These are phyloP conservation scores for Solanum hybrid DNA, from an alignment of 305 asterid genomes.

Conservation along the genomic window DNA sequence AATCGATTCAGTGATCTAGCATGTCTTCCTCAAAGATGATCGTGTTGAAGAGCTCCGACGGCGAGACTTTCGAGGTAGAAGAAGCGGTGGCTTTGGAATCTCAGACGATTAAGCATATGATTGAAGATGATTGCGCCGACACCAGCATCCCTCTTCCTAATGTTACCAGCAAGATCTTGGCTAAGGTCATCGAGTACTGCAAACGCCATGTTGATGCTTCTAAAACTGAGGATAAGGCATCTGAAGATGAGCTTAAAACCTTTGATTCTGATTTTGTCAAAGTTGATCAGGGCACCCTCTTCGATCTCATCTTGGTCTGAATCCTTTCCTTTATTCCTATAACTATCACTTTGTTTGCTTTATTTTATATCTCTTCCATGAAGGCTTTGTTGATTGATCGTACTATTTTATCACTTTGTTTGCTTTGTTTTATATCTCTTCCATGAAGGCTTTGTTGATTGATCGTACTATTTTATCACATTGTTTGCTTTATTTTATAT, in stretches of 20 bases:
- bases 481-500: background rate
- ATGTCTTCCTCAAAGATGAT: background rate
- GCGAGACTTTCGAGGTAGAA: background rate
- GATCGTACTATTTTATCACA: background rate
- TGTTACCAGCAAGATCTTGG: background rate
- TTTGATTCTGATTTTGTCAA: background rate
- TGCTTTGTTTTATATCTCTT: background rate
- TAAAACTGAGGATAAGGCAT: background rate
- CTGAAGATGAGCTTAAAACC: background rate
- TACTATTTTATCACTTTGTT: background rate
- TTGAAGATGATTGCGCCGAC: background rate
- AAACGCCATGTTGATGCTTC: background rate
- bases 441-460: background rate
- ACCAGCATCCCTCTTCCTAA: background rate
- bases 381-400: too few relatives aligned
- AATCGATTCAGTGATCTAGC: background rate
- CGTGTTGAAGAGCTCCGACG: background rate
- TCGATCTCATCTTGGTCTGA: background rate
- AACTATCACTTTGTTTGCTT: background rate
- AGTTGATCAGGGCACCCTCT: background rate
- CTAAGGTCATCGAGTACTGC: background rate
- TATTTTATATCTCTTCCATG: background rate
- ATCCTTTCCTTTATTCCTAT: background rate
- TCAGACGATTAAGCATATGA: background rate
- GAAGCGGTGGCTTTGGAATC: background rate